Conservation (phyloP, 108 stramenopile genomes). For the Epithemia pelagica region DNA sequence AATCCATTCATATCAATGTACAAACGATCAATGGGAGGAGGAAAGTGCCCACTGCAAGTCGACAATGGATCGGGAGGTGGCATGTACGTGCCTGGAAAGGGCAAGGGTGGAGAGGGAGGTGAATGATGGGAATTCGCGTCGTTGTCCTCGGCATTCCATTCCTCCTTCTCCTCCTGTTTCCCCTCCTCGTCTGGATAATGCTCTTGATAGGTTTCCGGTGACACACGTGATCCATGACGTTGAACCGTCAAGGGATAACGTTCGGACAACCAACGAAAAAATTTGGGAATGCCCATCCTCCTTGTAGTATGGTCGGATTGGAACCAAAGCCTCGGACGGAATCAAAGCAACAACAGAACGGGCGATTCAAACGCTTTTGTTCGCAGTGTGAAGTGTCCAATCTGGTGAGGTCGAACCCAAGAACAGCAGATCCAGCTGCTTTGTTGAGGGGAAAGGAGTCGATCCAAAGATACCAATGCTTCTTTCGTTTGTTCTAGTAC, state of each 20-base stretch:
- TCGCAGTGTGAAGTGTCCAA: no score
- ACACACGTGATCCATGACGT: conserved; percentile 64
- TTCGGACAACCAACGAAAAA: conserved; percentile 98
- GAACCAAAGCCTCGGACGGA: neutral
- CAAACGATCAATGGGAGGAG: conserved; percentile 91
- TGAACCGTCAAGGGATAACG: conserved; percentile 98
- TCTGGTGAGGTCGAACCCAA: no score
- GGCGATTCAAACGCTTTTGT: neutral
- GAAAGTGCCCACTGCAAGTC: conserved; percentile 21
- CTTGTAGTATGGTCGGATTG: neutral
- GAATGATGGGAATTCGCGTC: neutral
- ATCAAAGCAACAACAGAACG: neutral
- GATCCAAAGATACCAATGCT: no score
- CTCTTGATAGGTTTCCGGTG: conserved; percentile 43
- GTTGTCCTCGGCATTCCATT: neutral
- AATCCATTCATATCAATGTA: conserved; percentile 98
- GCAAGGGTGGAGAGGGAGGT: neutral
- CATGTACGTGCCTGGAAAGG: conserved; percentile 12
- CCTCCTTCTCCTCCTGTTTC: conserved; percentile 8
- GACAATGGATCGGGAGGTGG: conserved; percentile 40
- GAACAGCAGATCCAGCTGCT: no score
- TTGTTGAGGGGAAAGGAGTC: no score
- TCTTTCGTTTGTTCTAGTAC: no score
- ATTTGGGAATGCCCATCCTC: conserved; percentile 96
- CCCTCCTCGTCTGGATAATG: conserved; percentile 19